phyloP scores from a whole-genome alignment of 176 grass and related monocot genomes.

The Musa troglodytarum region DNA sequence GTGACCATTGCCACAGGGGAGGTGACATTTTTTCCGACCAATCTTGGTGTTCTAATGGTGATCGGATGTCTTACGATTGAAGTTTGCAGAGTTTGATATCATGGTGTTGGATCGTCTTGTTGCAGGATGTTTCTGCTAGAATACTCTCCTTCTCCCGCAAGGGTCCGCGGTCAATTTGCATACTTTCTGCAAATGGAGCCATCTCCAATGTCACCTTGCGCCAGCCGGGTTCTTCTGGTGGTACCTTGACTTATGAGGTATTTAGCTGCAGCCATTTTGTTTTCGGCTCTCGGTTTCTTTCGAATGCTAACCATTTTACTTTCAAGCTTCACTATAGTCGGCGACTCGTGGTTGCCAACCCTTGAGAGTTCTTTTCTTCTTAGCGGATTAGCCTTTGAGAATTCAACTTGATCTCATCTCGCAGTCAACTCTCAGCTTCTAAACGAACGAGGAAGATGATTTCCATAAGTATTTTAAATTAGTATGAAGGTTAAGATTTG shows the following conservation, averaged over 20 bases:
- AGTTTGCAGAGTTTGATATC: neutral
- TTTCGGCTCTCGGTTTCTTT: neutral
- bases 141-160: constrained; percentile 91
- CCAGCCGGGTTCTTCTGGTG: constrained; percentile 51
- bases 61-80: neutral
- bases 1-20: constrained; percentile 71
- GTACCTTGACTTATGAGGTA: constrained; percentile 78
- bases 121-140: constrained; percentile 66
- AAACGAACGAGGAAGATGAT: too few relatives aligned
- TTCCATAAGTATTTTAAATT: too few relatives aligned
- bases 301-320: too few relatives aligned
- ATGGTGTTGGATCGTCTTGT: neutral
- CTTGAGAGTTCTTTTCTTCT: too few relatives aligned
- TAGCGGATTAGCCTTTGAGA: too few relatives aligned
- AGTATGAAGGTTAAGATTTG: too few relatives aligned
- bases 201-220: constrained; percentile 70
- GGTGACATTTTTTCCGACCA: constrained; percentile 26
- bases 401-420: too few relatives aligned
- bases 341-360: too few relatives aligned
- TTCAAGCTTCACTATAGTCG: too few relatives aligned
- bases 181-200: constrained; percentile 67
- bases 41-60: neutral
- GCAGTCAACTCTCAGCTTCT: too few relatives aligned
- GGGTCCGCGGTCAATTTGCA: constrained; percentile 77
- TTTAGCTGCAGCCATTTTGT: neutral